Conservation (phyloP, 1,284 basidiomycete species). For the Moesziomyces globuligerus region DNA sequence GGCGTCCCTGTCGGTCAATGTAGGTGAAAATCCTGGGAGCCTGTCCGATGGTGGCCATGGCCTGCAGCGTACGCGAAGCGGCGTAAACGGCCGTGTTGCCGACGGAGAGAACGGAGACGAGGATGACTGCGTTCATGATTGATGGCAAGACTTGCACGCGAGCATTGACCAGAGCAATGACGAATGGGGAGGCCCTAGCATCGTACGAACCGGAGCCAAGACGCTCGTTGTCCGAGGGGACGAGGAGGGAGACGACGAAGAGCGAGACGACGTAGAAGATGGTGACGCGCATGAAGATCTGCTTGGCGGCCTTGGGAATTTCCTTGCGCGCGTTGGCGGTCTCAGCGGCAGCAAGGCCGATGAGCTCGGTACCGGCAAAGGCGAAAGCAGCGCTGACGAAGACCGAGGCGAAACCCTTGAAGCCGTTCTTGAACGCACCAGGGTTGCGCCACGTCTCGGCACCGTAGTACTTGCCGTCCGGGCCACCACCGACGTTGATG, state of each 20-base stretch:
- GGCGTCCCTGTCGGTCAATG: slow-evolving; percentile 71
- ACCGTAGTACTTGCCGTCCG: slow-evolving; percentile 54
- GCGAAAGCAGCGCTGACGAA: slow-evolving; percentile 65
- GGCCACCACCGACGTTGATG: slow-evolving; percentile 62
- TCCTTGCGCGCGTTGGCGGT: slow-evolving; percentile 70
- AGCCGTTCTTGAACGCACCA: slow-evolving; percentile 63
- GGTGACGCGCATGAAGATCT: slow-evolving; percentile 69
- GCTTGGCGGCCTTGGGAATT: slow-evolving; percentile 71
- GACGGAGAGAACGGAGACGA: slow-evolving; percentile 68
- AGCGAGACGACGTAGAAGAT: slow-evolving; percentile 73
- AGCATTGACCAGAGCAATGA: slow-evolving; percentile 69
- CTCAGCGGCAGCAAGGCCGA: slow-evolving; percentile 77
- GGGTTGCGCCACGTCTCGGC: slow-evolving; percentile 58
- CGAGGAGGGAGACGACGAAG: slow-evolving; percentile 72
- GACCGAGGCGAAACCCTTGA: slow-evolving; percentile 64
- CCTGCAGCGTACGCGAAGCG: slow-evolving; percentile 67
- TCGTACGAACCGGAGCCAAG: slow-evolving; percentile 64
- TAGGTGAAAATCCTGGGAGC: slow-evolving; percentile 69
- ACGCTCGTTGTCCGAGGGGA: slow-evolving; percentile 66
- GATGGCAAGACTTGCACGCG: slow-evolving; percentile 69
- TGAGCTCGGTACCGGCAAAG: slow-evolving; percentile 69
- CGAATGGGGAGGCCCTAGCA: slow-evolving; percentile 70
- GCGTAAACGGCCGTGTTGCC: slow-evolving; percentile 68
- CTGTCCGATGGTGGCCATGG: slow-evolving; percentile 67
- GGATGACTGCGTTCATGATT: slow-evolving; percentile 71